Evolutionary conservation across 2,329 filamentous ascomycete species (phyloP), one percentile per base, ranked within the genome.

Genomic region (Pseudocercospora fuligena): DNA sequence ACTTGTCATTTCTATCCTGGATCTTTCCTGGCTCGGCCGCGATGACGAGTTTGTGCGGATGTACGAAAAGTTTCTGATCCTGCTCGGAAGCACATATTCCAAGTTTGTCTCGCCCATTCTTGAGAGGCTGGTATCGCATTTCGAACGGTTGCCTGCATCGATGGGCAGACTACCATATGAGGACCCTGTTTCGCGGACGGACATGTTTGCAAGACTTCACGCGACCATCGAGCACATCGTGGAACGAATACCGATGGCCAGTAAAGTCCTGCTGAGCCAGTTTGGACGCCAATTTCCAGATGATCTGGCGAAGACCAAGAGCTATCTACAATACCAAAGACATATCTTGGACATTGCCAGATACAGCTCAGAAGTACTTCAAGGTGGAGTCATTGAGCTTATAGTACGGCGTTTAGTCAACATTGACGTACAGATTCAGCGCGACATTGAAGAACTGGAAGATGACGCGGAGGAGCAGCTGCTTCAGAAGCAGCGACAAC

Each of bases 381-480:
- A 90, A 68, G 88, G 90, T 7, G 92, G 96, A 68, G 89, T 98
- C 25, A 85, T 97, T 69, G 89, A 93, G 64, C 82, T 97, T 12
- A 90, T 98, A 57, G 90, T 93, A 49, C 91, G 94, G 72, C 90
- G 92, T 69, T 85, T 98, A 7, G 92, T 98, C 74, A 95, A 95
- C 80, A 92, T 98, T 66, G 95, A 99, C 77, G 93, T 97, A 0
- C 92, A 97, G 77, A 95, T 98, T 79, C 94, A 97, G 79, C 87
- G 94, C 59, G 94, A 98, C 74, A 83, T 98, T 74, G 93, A 98
- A 69, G 94, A 98, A 73, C 82, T 97, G 68, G 94, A 97, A 69
- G 94, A 98, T 69, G 92, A 96, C 63, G 85, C 93, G 9, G 91
- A 93, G 63, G 89, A 93, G 25, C 88, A 89, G 61, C 87, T 94